phyloP scores from a whole-genome alignment of 352 stramenopile genomes.

The Phytophthora pinifolia region DNA sequence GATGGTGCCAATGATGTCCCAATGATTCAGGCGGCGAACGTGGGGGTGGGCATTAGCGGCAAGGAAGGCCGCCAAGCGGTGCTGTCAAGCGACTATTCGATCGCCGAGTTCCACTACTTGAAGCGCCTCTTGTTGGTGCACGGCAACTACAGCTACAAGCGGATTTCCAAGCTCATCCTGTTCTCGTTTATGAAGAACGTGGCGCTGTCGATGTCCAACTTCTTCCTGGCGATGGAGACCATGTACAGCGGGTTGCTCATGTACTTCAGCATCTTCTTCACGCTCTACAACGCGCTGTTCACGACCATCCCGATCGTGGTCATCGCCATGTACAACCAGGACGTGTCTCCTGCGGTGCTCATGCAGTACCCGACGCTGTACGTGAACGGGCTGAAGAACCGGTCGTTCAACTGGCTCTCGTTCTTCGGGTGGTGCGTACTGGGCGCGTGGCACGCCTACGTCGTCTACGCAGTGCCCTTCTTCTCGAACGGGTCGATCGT shows the following conservation, averaged over 20 bases:
- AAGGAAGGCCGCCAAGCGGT: slow-evolving; percentile 88
- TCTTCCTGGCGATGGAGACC: slow-evolving; percentile 79
- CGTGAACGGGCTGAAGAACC: slow-evolving; percentile 86
- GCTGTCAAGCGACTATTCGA: slow-evolving; percentile 82
- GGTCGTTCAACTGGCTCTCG: slow-evolving; percentile 89
- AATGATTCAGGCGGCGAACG: slow-evolving; percentile 89
- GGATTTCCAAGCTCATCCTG: slow-evolving; percentile 87
- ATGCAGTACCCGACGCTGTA: slow-evolving; percentile 92
- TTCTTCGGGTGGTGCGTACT: slow-evolving; percentile 88
- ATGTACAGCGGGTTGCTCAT: slow-evolving; percentile 90
- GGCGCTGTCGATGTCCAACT: slow-evolving; percentile 82
- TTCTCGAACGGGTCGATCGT: slow-evolving; percentile 83
- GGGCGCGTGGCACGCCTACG: slow-evolving; percentile 87
- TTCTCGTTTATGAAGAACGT: slow-evolving; percentile 92
- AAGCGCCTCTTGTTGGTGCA: slow-evolving; percentile 84
- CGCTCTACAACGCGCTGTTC: slow-evolving; percentile 89
- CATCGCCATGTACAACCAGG: slow-evolving; percentile 91
- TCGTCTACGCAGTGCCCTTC: slow-evolving; percentile 84
- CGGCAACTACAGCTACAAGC: slow-evolving; percentile 91
- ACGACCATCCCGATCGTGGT: slow-evolving; percentile 90
- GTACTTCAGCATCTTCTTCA: slow-evolving; percentile 91
- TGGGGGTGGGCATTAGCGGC: slow-evolving; percentile 83
- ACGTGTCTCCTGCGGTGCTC: slow-evolving; percentile 83
- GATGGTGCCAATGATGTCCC: slow-evolving; percentile 87
- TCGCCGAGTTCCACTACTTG: slow-evolving; percentile 83